These are phyloP conservation scores for Phoenix roebelenii DNA, from an alignment of 176 grass and related monocot genomes.

Conservation along the genomic window DNA sequence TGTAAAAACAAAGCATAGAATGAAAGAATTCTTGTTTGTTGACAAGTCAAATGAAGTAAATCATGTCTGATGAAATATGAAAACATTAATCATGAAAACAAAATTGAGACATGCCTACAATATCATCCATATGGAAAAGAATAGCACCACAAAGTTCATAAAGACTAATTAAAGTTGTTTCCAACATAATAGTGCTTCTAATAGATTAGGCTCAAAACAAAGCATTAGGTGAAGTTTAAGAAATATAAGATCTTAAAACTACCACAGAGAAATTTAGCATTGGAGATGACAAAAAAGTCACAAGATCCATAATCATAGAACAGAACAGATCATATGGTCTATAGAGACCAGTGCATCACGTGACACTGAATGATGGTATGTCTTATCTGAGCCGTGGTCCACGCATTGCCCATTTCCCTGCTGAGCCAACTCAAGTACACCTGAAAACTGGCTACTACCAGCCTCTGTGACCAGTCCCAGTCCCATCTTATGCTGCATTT, in stretches of 20 bases:
- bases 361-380: not conserved
- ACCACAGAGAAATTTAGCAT: not conserved
- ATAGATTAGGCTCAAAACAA: no score
- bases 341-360: constrained; percentile 28
- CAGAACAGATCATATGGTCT: not conserved
- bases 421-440: not conserved
- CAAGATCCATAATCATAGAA: no score
- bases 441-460: not conserved
- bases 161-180: no score
- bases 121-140: no score
- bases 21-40: constrained; percentile 1
- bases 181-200: no score
- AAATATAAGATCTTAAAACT: no score
- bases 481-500: constrained; percentile 1
- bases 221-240: no score
- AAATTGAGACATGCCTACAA: no score
- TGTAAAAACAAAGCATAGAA: no score
- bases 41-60: not conserved
- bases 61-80: not conserved
- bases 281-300: no score
- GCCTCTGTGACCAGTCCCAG: not conserved
- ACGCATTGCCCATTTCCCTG: not conserved
- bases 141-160: no score
- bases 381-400: not conserved
- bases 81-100: no score